Evolutionary conservation across 2,329 filamentous ascomycete species (phyloP), one percentile per base, ranked within the genome.

Genomic region (Hymenoscyphus albidus): DNA sequence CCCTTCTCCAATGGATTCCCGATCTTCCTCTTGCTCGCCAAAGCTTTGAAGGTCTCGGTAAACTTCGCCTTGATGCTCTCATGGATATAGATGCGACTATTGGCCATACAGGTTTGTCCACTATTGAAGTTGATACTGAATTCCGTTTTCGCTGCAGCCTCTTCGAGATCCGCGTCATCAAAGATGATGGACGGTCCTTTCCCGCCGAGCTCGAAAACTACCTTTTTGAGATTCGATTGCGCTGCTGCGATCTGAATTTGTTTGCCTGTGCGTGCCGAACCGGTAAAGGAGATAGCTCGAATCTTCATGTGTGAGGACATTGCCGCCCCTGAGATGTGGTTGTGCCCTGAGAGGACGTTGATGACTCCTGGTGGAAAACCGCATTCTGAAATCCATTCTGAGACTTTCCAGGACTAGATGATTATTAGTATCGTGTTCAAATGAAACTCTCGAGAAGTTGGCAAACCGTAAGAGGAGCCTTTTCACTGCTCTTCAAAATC

Each of bases 171-270:
- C 5, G 86, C 86, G 67, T 89, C 87, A 4, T 81, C 78, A 66
- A 89, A 88, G 5, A 89, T 82, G 13, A 89, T 71, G 0, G 87
- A 78, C 0, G 87, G 85, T 2, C 82, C 85, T 75, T 89, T 89
- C 59, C 87, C 87, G 18, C 87, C 86, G 3, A 85, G 84, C 75
- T 88, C 85, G 7, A 88, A 79, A 0, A 84, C 85, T 62, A 88
- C 83, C 71, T 85, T 85, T 76, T 87, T 88, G 67, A 85, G 74
- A 67, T 80, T 90, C 0, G 70, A 72, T 1, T 82, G 77, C 16
- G 85, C 82, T 0, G 89, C 88, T 73, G 70, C 85, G 74, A 89
- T 89, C 87, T 92, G 91, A 67, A 92, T 90, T 44, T 86, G 80
- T 55, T 84, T 83, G 5, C 87, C 90, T 0, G 89, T 92, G 1